phyloP scores from a whole-genome alignment of 805 yeast genomes.

The Schwanniomyces sp. region DNA sequence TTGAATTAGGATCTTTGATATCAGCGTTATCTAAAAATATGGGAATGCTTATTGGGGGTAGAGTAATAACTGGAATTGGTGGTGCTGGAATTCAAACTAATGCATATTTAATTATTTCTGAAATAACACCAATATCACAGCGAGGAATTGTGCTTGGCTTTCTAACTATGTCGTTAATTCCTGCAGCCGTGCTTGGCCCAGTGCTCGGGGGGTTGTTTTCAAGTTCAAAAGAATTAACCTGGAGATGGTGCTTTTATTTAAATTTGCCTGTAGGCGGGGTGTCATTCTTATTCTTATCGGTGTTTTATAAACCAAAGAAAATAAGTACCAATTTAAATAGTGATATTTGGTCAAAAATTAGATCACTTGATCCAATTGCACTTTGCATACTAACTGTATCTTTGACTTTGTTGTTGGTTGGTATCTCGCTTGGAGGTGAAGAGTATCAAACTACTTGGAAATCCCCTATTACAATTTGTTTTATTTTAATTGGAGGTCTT shows the following conservation, averaged over 20 bases:
- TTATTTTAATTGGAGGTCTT: slow-evolving; percentile 43
- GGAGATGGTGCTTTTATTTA: slow-evolving; percentile 72
- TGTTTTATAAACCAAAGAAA: slow-evolving; percentile 28
- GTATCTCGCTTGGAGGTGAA: slow-evolving; percentile 29
- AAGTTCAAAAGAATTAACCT: slow-evolving; percentile 24
- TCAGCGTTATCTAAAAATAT: slow-evolving; percentile 18
- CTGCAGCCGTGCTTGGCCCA: slow-evolving; percentile 55
- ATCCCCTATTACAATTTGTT: slow-evolving; percentile 44
- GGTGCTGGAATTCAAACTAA: slow-evolving; percentile 21
- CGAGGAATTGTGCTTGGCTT: slow-evolving; percentile 30
- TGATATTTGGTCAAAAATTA: slow-evolving; percentile 31
- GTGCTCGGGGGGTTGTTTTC: slow-evolving; percentile 57
- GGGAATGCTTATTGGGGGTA: slow-evolving; percentile 23
- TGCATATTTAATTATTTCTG: slow-evolving; percentile 16
- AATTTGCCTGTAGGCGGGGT: slow-evolving; percentile 60
- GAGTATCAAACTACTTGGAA: slow-evolving; percentile 48
- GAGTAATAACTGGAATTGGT: slow-evolving; percentile 24
- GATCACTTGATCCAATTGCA: slow-evolving; percentile 46
- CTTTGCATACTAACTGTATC: slow-evolving; percentile 16
- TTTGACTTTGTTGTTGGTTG: slow-evolving; percentile 26
- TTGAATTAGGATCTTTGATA: slow-evolving; percentile 21
- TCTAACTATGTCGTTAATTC: slow-evolving; percentile 37
- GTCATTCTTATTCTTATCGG: slow-evolving; percentile 14
- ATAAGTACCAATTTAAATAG: slow-evolving; percentile 41
- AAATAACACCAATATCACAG: slow-evolving; percentile 20